Evolutionary conservation across 1,284 basidiomycete species (phyloP), one percentile per base, ranked within the genome.

Genomic region (Trametes versicolor): DNA sequence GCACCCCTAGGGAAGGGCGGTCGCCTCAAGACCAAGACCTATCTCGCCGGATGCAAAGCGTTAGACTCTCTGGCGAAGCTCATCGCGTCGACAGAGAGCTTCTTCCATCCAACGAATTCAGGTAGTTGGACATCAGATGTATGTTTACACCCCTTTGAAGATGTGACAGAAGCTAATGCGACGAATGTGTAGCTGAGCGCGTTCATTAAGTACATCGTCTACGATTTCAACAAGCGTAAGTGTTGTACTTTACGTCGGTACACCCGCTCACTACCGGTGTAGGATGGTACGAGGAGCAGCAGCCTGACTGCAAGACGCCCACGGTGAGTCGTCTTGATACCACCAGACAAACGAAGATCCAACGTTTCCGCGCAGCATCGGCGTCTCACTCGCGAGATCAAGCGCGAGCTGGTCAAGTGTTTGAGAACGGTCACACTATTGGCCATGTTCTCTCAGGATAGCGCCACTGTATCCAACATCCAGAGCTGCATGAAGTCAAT

Each of bases 361-460:
- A 25, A 49, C 25, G 7, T 27, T 15, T 4, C 23, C 17, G 39
- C 12, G 13, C 62, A 91, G 88, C 82, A 87, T 74, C 83, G 94
- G 72, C 87, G 95, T 23, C 80, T 98, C 60, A 97, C 95, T 0
- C 83, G 83, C 25, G 79, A 82, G 54, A 97, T 98, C 87, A 92
- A 89, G 75, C 86, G 89, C 54, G 95, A 97, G 74, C 89, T 98
- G 50, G 94, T 97, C 23, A 90, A 92, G 70, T 91, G 87, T 41
- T 82, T 97, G 41, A 84, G 94, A 56, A 96, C 94, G 0, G 92
- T 96, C 29, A 89, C 91, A 0, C 82, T 98, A 25, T 83, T 97
- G 25, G 91, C 94, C 15, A 96, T 97, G 89, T 98, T 98, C 80
- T 94, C 93, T 36, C 93, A 94, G 76, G 92, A 91, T 70, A 80